phyloP scores from a whole-genome alignment of 2,329 filamentous ascomycete genomes.

The Hypoxylon sp. region DNA sequence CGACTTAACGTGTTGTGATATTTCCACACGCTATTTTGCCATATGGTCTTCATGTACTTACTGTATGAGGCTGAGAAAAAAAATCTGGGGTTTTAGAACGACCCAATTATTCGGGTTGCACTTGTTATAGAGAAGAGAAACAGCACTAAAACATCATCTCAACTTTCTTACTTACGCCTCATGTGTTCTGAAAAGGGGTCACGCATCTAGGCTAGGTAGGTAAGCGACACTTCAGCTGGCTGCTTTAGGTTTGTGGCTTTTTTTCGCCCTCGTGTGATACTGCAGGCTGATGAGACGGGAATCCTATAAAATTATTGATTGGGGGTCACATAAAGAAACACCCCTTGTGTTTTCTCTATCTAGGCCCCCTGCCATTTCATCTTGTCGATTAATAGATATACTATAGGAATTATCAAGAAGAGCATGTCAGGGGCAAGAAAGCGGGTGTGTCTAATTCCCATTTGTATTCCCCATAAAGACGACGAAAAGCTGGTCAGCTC shows the following conservation, averaged over 20 bases:
- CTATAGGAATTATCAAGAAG: background rate
- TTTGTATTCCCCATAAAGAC: background rate
- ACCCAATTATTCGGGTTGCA: background rate
- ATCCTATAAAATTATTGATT: background rate
- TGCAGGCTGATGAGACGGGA: background rate
- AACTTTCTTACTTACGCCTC: background rate
- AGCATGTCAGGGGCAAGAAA: slow-evolving; percentile 4
- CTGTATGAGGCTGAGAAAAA: slow-evolving; percentile 22
- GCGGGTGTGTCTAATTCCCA: background rate
- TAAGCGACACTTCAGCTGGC: background rate
- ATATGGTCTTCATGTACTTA: slow-evolving; percentile 28
- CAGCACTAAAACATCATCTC: background rate
- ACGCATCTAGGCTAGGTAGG: no score
- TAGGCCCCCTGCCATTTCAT: slow-evolving; percentile 9
- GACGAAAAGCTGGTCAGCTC: slow-evolving; percentile 17
- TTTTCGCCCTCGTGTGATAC: background rate
- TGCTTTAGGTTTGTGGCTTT: background rate
- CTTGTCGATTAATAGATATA: slow-evolving; percentile 6
- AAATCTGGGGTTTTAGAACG: slow-evolving; percentile 15
- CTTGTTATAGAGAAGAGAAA: background rate
- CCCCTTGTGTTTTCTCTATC: background rate
- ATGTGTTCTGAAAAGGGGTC: background rate
- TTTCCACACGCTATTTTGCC: background rate
- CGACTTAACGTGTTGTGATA: background rate
- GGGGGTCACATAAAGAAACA: background rate